Base-by-base conservation (phyloP, 148 eudicot species). In the Cornus florida region DNA sequence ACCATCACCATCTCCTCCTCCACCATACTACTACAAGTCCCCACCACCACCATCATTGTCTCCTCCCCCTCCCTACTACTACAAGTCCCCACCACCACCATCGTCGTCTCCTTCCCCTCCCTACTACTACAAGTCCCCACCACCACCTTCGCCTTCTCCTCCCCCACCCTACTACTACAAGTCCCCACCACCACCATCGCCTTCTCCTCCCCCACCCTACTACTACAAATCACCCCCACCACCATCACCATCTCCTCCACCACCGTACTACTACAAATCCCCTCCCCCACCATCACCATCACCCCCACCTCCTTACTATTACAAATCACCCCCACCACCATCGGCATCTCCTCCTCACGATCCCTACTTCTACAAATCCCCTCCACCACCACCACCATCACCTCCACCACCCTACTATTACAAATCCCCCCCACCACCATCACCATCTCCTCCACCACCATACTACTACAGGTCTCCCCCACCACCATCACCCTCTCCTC, bases 221-320 rank as follows among this genome's bases (percentile, higher is more conserved):
- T n/a, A 64, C 38, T 82, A 82, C 75, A 82, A 78, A 41, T 82
- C 85, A 3, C 85, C 84, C 23, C 84, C 75, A 23, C 70, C 74
- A 60, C 83, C 78, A 33, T 82, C 84, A 0, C 82, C 85, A 59
- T 65, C 69, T 1, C 77, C 81, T 0, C 85, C 82, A 3, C 48
- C 86, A n/a, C 83, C 83, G 0, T 77, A 80, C 62, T 10, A 68
- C 16, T 80, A 83, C 71, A 74, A 77, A 2, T 84, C 83, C 0
- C 85, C 85, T 19, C 85, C 82, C 0, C 86, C 89, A 70, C 86
- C 89, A 46, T 66, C 85, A 0, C 74, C 81, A 14, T 78, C 86
- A 17, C 86, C 89, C 3, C 86, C 89, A 17, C 75, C 82, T 0
- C 86, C 86, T 0, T 77, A 81, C 39, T 31, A 69, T 10, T 78